Evolutionary conservation across 306 rosid genomes (phyloP).

Genomic region (Rosa lucieae): DNA sequence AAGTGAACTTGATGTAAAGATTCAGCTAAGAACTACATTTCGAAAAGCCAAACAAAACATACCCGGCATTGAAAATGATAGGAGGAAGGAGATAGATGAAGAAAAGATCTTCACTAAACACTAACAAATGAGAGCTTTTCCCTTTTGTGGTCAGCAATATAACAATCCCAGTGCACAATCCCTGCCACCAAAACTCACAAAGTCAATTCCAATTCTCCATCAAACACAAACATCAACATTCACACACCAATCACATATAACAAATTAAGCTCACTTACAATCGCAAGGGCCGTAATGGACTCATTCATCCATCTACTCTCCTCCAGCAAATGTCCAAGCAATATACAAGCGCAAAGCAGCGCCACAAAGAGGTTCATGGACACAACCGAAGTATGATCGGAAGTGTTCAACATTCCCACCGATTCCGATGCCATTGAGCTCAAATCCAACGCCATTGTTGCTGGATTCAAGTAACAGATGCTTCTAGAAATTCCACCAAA

Average conservation of each 20-base stretch:
- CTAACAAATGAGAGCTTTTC: constrained; percentile 80
- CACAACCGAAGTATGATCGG: constrained; percentile 80
- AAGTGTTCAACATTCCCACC: constrained; percentile 37
- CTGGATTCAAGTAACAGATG: constrained; percentile 7
- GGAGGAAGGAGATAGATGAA: constrained; percentile 97
- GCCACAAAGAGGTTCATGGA: constrained; percentile 85
- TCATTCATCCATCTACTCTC: constrained; percentile 89
- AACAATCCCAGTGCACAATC: constrained; percentile 71
- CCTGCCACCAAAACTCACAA: constrained; percentile 43
- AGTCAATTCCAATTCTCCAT: constrained; percentile 7
- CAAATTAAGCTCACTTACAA: constrained; percentile 46
- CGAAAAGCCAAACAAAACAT: constrained; percentile 11
- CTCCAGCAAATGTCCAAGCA: constrained; percentile 83
- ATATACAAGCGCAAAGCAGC: constrained; percentile 82
- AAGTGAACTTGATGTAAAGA: neutral
- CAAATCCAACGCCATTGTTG: constrained; percentile 20
- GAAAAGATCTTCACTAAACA: constrained; percentile 91
- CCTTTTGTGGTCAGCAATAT: constrained; percentile 78
- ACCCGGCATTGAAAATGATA: constrained; percentile 99
- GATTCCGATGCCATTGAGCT: constrained; percentile 13
- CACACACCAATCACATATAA: neutral
- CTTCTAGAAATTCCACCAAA: constrained; percentile 1
- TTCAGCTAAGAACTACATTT: neutral
- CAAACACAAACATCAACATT: neutral
- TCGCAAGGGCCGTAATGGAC: constrained; percentile 86